Percentiles rank a stretch among this genome's conserved stretches.
Evolutionary conservation across 371 early-diverging fungal species (phyloP).

Genomic region (Dinochytrium kinnereticum): DNA sequence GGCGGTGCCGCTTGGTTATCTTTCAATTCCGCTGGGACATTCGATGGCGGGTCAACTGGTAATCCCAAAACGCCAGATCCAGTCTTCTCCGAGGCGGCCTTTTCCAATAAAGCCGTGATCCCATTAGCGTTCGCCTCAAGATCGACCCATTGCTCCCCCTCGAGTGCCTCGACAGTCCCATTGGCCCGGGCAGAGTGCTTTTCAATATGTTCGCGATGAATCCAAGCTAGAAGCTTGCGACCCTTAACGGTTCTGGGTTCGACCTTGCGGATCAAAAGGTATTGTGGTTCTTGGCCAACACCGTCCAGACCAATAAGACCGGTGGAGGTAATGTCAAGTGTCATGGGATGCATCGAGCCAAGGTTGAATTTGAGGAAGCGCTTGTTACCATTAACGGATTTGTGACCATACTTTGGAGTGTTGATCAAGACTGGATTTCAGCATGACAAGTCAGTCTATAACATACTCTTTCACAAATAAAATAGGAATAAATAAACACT

Average conservation of each 20-base stretch:
- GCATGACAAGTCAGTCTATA: background rate
- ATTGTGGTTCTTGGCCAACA: slow-evolving; percentile 28
- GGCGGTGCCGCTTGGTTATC: background rate
- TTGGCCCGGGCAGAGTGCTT: slow-evolving; percentile 20
- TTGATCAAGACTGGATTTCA: slow-evolving; percentile 31
- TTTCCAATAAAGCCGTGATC: background rate
- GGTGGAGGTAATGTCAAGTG: slow-evolving; percentile 30
- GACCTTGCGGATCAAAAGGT: slow-evolving; percentile 45
- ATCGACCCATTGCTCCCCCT: slow-evolving; percentile 7
- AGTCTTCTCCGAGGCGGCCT: background rate
- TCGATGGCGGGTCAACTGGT: background rate
- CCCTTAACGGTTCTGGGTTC: slow-evolving; percentile 22
- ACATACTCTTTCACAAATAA: no score
- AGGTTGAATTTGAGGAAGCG: slow-evolving; percentile 43
- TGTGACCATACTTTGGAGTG: slow-evolving; percentile 26
- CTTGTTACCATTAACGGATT: slow-evolving; percentile 41
- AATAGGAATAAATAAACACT: background rate
- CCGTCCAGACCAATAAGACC: slow-evolving; percentile 27
- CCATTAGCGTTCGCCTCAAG: background rate
- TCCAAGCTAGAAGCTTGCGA: slow-evolving; percentile 42
- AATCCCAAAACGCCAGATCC: background rate
- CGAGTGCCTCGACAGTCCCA: background rate
- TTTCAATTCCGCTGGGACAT: background rate
- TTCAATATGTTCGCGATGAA: slow-evolving; percentile 24
- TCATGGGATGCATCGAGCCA: slow-evolving; percentile 36